Conservation (phyloP, 2,329 filamentous ascomycete species). For the Stagonosporopsis vannaccii region DNA sequence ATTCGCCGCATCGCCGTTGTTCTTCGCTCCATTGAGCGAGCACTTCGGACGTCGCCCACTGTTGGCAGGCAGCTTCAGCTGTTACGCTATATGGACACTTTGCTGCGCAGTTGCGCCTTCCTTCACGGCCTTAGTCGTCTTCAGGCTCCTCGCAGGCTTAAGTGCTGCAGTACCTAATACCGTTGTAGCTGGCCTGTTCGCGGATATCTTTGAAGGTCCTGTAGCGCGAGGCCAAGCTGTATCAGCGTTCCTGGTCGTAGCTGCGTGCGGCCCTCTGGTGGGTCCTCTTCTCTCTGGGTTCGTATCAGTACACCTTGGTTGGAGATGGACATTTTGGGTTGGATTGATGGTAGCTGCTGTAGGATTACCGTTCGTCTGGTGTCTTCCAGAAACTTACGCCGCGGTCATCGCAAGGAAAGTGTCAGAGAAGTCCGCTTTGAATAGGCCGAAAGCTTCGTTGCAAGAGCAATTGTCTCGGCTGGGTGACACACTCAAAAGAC, state of each 20-base stretch:
- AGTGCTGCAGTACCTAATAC: conserved; percentile 57
- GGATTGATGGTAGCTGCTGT: conserved; percentile 70
- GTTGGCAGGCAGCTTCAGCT: conserved; percentile 56
- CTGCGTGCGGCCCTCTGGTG: conserved; percentile 67
- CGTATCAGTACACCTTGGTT: conserved; percentile 61
- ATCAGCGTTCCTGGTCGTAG: conserved; percentile 57
- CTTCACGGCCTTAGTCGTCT: conserved; percentile 47
- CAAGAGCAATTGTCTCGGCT: neutral
- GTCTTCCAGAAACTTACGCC: conserved; percentile 60
- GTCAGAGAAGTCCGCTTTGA: neutral
- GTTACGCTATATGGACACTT: conserved; percentile 51
- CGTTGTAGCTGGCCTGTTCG: conserved; percentile 65
- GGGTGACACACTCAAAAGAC: neutral
- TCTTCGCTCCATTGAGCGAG: conserved; percentile 51
- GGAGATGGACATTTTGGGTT: conserved; percentile 74
- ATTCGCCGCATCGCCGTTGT: conserved; percentile 50
- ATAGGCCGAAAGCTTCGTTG: neutral
- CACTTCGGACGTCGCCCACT: conserved; percentile 50
- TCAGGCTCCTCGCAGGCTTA: conserved; percentile 50
- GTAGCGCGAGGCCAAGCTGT: conserved; percentile 66
- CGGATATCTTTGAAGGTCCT: conserved; percentile 66
- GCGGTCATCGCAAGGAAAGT: conserved; percentile 34
- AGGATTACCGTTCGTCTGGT: conserved; percentile 63
- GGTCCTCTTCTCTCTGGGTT: conserved; percentile 69
- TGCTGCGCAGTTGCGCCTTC: conserved; percentile 51